A percentile compares a stretch with the other conserved stretches of the same genome.
Conservation (phyloP, 768 basidiomycete species). For the Suillus lakei region DNA sequence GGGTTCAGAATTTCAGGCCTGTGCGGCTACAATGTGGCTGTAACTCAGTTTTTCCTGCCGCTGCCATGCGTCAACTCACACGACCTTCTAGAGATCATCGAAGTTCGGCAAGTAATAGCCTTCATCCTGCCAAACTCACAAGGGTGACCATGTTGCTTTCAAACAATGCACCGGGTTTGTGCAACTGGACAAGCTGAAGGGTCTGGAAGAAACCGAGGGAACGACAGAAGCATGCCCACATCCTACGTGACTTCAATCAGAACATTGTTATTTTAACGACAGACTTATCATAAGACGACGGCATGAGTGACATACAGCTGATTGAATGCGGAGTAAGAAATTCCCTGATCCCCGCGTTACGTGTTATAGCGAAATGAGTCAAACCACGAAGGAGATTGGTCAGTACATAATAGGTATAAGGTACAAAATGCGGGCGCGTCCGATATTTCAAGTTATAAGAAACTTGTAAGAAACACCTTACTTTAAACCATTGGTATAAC, state of each 20-base stretch:
- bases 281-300: background rate
- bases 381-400: background rate
- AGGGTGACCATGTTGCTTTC: background rate
- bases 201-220: background rate
- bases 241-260: background rate
- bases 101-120: background rate
- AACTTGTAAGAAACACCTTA: background rate
- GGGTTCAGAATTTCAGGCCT: background rate
- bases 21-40: background rate
- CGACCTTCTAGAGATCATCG: background rate
- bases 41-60: background rate
- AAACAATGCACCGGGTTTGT: background rate
- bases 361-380: background rate
- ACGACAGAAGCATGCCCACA: background rate
- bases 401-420: background rate
- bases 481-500: slow-evolving; percentile 26
- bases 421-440: background rate
- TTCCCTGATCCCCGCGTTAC: background rate
- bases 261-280: background rate
- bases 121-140: background rate
- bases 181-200: background rate
- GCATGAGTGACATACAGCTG: background rate
- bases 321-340: background rate
- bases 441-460: background rate
- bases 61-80: background rate